Evolutionary conservation across 345 rosid species (phyloP), one percentile per base, ranked within the genome.

Genomic region (Sonneratia alba): DNA sequence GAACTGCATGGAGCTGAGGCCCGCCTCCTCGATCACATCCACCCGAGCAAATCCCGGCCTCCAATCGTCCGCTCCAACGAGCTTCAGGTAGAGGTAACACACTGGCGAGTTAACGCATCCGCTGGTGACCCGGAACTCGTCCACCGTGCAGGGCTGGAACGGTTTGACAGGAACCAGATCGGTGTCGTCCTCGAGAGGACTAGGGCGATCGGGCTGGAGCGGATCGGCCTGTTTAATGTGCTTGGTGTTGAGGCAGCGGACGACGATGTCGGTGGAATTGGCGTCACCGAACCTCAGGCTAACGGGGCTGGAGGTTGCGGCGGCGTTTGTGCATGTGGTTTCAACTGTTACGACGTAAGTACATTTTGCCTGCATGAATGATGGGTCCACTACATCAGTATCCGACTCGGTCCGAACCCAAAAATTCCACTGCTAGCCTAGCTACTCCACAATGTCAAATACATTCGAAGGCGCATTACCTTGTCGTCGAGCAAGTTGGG

Each of bases 81-180:
- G 62, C 72, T 84, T 86, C 1, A 86, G 75, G 72, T 86, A 84
- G 22, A 77, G 55, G 71, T 83, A 80, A 72, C 91, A 87, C 18
- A 83, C 45, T 0, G 77, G 80, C 2, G 83, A 79, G 24, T 77
- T 81, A 11, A 85, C 72, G 16, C 89, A 87, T 40, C 32, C 70
- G 40, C 82, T 76, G 15, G 66, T 75, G 5, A 83, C 79, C 40
- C 68, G 82, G 69, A 85, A 85, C 66, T 87, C 80, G 48, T 87
- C 89, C 0, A 79, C 80, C 66, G 62, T 57, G 80, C 91, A 87
- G 27, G 87, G 82, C 55, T 82, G 85, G 71, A 85, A 85, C n/a
- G 88, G 86, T 72, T 75, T 82, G 22, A 42, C 72, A 0, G 88
- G 76, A 70, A 79, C 55, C n/a, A 83, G 81, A 36, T 80, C 81